These are phyloP conservation scores for Ophiocordyceps camponoti-rufipedis DNA, from an alignment of 2,329 filamentous ascomycete species.

Conservation along the genomic window DNA sequence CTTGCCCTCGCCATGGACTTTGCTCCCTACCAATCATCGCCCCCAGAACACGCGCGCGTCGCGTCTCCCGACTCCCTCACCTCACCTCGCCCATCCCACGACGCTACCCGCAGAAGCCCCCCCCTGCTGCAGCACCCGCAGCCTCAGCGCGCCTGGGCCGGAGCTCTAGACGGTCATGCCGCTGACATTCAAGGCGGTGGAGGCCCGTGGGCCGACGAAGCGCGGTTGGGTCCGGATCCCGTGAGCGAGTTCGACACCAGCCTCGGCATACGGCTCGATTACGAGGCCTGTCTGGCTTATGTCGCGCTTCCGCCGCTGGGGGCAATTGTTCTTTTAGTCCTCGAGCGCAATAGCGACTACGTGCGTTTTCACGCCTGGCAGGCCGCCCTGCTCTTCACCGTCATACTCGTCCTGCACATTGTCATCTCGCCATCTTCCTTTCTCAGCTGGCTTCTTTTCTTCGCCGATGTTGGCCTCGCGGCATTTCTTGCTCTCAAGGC, in stretches of 20 bases:
- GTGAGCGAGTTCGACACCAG: conserved; percentile 82
- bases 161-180: conserved; percentile 18
- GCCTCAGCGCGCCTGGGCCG: conserved; percentile 35
- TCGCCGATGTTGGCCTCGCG: conserved; percentile 59
- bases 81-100: conserved; percentile 37
- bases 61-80: conserved; percentile 43
- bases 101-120: conserved; percentile 16
- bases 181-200: conserved; percentile 6
- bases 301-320: conserved; percentile 70
- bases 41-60: conserved; percentile 67
- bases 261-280: conserved; percentile 67
- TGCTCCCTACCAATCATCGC: conserved; percentile 87
- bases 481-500: conserved; percentile 60
- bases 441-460: conserved; percentile 67
- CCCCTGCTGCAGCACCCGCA: conserved; percentile 30
- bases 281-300: conserved; percentile 85
- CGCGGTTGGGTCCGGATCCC: conserved; percentile 15
- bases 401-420: conserved; percentile 59
- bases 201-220: conserved; percentile 1
- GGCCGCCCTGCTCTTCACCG: conserved; percentile 64
- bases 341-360: conserved; percentile 93
- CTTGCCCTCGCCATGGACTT: conserved; percentile 54
- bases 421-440: conserved; percentile 73
- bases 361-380: conserved; percentile 99
- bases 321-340: conserved; percentile 62